A percentile compares a stretch with the other conserved stretches of the same genome.
Conservation (phyloP, 1,284 basidiomycete species). For the Vanrija sp. region DNA sequence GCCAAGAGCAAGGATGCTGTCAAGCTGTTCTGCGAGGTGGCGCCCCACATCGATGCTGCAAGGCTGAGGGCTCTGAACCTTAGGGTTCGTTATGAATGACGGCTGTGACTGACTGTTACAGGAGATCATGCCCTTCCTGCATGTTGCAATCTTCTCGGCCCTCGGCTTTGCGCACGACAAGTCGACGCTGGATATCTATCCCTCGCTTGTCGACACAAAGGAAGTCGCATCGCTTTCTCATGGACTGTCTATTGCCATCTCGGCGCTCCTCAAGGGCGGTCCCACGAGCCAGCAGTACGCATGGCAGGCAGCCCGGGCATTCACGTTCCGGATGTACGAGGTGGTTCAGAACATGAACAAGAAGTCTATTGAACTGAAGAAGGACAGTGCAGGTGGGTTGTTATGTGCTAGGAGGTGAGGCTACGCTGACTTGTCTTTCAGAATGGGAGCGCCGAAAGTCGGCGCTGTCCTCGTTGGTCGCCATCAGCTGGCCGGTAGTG, state of each 20-base stretch:
- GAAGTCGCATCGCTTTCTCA: conserved; percentile 4
- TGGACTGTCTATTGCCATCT: conserved; percentile 16
- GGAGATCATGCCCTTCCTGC: conserved; percentile 5
- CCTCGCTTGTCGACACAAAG: background rate
- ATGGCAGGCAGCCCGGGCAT: conserved; percentile 18
- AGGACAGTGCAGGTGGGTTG: conserved; percentile 1
- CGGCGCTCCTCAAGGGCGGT: conserved; percentile 20
- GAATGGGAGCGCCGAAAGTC: conserved; percentile 26
- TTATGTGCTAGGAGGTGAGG: background rate
- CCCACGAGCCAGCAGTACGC: conserved; percentile 12
- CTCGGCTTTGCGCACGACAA: conserved; percentile 7
- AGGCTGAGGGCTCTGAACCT: conserved; percentile 23
- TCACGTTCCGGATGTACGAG: conserved; percentile 17
- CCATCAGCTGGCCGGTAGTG: conserved; percentile 20
- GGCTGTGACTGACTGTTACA: background rate
- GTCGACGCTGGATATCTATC: background rate
- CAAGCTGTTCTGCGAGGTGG: conserved; percentile 13
- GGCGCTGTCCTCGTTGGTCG: conserved; percentile 22
- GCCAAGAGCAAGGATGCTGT: conserved; percentile 5
- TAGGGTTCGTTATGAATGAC: conserved; percentile 8
- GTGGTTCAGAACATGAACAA: too few relatives aligned
- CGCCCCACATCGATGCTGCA: conserved; percentile 12
- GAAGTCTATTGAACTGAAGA: too few relatives aligned
- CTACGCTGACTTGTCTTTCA: background rate
- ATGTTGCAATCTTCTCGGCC: conserved; percentile 4